Evolutionary conservation across 345 rosid species (phyloP), one percentile per base, ranked within the genome.

Genomic region (Sisymbrium irio): DNA sequence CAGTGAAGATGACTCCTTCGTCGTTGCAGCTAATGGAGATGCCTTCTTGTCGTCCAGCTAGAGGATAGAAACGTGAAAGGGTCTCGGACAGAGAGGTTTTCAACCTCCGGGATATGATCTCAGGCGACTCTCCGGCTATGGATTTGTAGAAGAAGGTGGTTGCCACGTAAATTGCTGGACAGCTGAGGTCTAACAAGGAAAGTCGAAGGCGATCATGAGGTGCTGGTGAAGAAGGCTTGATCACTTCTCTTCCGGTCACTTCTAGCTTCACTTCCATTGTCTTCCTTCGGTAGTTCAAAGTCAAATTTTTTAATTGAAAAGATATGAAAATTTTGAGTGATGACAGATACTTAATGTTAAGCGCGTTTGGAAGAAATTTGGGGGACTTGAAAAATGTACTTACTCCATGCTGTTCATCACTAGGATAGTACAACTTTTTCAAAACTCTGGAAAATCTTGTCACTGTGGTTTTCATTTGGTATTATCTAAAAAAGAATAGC

Each of bases 1-100:
- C 61, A 0, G 61, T 55, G 61, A 55, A 55, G 22, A 55, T 10
- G 22, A 17, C 61, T 30, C 61, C 61, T 55, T 55, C 61, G 61
- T 55, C 22, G 39, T 32, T 55, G 61, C 61, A 55, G 22, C 13
- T 4, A 5, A 55, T 15, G 4, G 13, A 55, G 40, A 32, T 2
- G 61, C 61, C 61, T n/a, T 30, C 61, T 9, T n/a, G 11, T 3
- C 61, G 40, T 55, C 61, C 61, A 30, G 61, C 22, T 8, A 55
- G 61, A 55, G 61, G 61, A 17, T 55, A 55, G 40, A 55, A 55
- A 15, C 39, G 40, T 4, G 61, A 32, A 7, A 55, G 61, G 32
- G 61, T 55, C 19, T 30, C 61, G 13, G 61, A 55, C 3, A 55
- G 61, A n/a, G 61, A 55, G 7, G 13, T 55, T 15, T 55, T 55